phyloP scores from a whole-genome alignment of 225 moss, liverwort and hornwort genomes.

The Neckera pumila region DNA sequence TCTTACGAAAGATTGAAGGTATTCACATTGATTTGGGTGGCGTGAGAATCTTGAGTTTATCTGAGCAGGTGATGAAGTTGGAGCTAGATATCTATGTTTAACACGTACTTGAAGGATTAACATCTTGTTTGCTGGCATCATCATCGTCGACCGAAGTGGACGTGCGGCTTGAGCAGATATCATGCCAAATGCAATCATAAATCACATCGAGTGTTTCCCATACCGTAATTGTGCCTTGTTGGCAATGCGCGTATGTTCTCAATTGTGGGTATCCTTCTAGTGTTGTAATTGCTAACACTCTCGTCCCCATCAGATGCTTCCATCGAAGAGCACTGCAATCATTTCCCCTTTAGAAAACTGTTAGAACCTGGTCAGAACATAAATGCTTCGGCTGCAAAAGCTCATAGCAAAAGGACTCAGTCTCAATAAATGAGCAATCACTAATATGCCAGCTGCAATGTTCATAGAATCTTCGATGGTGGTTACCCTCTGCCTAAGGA shows the following conservation, averaged over 20 bases:
- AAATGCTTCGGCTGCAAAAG: neutral
- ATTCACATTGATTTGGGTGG: neutral
- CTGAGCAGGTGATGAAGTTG: neutral
- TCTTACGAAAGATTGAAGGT: neutral
- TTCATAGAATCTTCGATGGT: neutral
- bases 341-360: neutral
- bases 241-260: slow-evolving; percentile 77
- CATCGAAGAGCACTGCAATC: slow-evolving; percentile 64
- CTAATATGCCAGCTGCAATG: neutral
- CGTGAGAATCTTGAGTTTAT: neutral
- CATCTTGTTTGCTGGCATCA: neutral
- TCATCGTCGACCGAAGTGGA: neutral
- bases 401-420: neutral
- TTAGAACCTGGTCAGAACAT: neutral
- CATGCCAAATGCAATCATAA: neutral
- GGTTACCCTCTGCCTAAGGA: neutral
- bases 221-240: slow-evolving; percentile 35
- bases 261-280: slow-evolving; percentile 26
- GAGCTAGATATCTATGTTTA: neutral
- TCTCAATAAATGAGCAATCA: neutral
- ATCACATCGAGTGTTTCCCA: neutral
- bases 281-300: slow-evolving; percentile 48
- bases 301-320: slow-evolving; percentile 59
- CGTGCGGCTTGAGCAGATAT: neutral
- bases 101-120: neutral